phyloP scores from a whole-genome alignment of 495 filamentous ascomycete species.

The Pseudotulostoma volvatum region DNA sequence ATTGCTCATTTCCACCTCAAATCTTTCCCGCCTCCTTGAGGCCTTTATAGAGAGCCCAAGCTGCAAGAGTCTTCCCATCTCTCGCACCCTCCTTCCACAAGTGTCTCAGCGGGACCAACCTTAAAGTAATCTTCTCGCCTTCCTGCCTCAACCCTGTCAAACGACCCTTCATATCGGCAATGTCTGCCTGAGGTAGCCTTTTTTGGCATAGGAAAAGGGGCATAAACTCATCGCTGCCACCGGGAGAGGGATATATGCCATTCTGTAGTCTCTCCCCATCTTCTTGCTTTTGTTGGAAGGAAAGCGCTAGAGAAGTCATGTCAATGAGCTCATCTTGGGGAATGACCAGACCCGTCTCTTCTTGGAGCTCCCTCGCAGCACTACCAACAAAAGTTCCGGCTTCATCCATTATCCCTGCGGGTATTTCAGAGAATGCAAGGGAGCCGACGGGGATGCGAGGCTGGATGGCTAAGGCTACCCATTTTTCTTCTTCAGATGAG shows the following conservation, averaged over 20 bases:
- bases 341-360: conserved; percentile 58
- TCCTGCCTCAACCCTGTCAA: conserved; percentile 62
- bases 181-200: conserved; percentile 40
- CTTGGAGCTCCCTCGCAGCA: conserved; percentile 67
- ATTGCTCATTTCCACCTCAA: too few relatives aligned
- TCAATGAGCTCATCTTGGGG: conserved; percentile 43
- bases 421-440: conserved; percentile 61
- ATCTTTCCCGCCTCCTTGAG: conserved; percentile 49
- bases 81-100: conserved; percentile 61
- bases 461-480: conserved; percentile 67
- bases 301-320: conserved; percentile 44
- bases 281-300: conserved; percentile 9
- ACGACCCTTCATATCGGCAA: conserved; percentile 56
- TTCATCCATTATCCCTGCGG: conserved; percentile 82
- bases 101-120: conserved; percentile 53
- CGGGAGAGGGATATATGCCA: conserved; percentile 60
- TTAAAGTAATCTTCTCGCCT: conserved; percentile 70
- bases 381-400: conserved; percentile 55
- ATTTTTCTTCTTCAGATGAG: conserved; percentile 33
- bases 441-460: conserved; percentile 67
- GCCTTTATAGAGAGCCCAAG: conserved; percentile 60
- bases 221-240: conserved; percentile 75
- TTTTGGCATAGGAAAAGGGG: conserved; percentile 62
- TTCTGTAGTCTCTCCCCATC: conserved; percentile 37
- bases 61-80: conserved; percentile 68